Conservation (phyloP, 768 basidiomycete species). For the Mycena rosella region DNA sequence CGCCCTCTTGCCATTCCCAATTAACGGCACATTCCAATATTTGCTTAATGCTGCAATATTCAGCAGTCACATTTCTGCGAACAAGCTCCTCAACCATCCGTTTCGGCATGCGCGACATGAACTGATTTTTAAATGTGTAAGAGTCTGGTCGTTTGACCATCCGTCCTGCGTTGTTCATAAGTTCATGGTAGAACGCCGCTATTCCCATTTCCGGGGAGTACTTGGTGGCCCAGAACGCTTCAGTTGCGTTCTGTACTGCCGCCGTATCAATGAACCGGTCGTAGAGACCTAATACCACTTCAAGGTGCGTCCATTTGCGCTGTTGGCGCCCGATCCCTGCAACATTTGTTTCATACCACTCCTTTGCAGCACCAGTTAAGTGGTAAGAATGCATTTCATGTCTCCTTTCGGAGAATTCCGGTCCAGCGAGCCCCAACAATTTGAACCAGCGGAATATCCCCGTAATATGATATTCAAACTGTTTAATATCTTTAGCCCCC, state of each 20-base stretch:
- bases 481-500: neutral
- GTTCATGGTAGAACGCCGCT: neutral
- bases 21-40: too few species aligned
- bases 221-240: neutral
- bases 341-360: constrained; percentile 6
- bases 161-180: neutral
- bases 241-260: constrained; percentile 1
- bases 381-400: neutral
- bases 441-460: neutral
- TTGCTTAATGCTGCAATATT: too few species aligned
- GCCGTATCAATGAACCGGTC: constrained; percentile 10
- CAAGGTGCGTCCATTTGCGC: constrained; percentile 5
- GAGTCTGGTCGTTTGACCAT: constrained; percentile 6
- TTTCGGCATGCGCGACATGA: neutral
- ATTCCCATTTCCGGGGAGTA: neutral
- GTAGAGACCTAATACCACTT: neutral
- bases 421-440: neutral
- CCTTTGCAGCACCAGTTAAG: neutral
- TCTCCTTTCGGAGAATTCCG: neutral
- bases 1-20: too few species aligned
- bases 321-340: neutral
- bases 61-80: too few species aligned
- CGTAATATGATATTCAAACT: neutral
- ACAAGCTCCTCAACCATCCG: neutral
- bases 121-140: constrained; percentile 5